These are phyloP conservation scores for Pulveroboletus sp. DNA, from an alignment of 768 basidiomycete genomes.

Conservation along the genomic window DNA sequence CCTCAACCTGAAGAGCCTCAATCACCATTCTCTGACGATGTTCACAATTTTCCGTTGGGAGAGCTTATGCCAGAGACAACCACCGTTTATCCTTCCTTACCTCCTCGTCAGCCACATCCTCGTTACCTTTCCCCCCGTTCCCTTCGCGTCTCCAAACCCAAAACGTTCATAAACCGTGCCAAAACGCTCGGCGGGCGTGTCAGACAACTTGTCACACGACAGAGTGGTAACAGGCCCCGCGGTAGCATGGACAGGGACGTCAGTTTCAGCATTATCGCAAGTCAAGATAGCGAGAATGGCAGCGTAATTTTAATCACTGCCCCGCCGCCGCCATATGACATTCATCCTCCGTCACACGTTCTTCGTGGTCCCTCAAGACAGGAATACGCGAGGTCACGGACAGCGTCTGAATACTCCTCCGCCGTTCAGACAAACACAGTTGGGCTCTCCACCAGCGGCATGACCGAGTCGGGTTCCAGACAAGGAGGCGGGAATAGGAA, in stretches of 20 bases:
- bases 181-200: conserved; percentile 27
- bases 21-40: conserved; percentile 13
- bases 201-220: conserved; percentile 23
- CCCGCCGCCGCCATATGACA: conserved; percentile 25
- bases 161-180: conserved; percentile 22
- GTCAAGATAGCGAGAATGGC: conserved; percentile 27
- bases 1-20: conserved; percentile 16
- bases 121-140: neutral
- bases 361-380: conserved; percentile 5
- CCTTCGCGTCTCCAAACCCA: conserved; percentile 11
- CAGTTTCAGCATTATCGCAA: conserved; percentile 16
- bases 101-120: conserved; percentile 6
- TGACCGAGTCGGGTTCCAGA: conserved; percentile 12
- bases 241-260: conserved; percentile 19
- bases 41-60: neutral
- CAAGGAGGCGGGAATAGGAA: conserved; percentile 15
- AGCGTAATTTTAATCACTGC: conserved; percentile 30
- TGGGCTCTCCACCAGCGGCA: conserved; percentile 5
- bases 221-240: conserved; percentile 7
- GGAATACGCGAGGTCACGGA: conserved; percentile 12
- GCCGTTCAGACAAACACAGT: conserved; percentile 8
- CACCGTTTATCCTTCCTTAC: conserved; percentile 1
- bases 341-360: neutral
- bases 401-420: conserved; percentile 25
- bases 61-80: conserved; percentile 8